Percentiles rank a stretch among this genome's conserved stretches.
phyloP scores from a whole-genome alignment of 306 rosid species.

The Rosa lucieae region DNA sequence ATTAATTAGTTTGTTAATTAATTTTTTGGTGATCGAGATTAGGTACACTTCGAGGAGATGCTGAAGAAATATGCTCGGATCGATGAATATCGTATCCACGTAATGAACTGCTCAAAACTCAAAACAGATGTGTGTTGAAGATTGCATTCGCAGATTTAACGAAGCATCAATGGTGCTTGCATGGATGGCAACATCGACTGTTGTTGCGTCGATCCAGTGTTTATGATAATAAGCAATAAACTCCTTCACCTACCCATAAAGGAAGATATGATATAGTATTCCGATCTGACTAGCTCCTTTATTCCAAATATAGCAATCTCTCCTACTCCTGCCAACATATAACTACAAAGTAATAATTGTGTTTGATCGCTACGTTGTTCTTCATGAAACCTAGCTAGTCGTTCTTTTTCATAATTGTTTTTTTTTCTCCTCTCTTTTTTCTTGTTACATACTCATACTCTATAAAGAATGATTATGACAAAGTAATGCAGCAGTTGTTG shows the following conservation, averaged over 20 bases:
- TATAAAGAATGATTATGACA: too few relatives aligned
- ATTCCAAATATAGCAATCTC: neutral
- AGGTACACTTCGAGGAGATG: neutral
- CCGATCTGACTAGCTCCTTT: neutral
- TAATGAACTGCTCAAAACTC: neutral
- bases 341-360: neutral
- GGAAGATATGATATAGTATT: neutral
- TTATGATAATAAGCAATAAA: neutral
- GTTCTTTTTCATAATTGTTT: too few relatives aligned
- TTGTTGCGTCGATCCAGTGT: neutral
- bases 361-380: neutral
- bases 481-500: too few relatives aligned
- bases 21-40: too few relatives aligned
- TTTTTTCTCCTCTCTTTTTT: too few relatives aligned
- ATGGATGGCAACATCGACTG: conserved; percentile 1
- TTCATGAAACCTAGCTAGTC: neutral
- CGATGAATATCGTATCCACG: too few relatives aligned
- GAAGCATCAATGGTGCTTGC: neutral
- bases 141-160: neutral
- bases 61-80: neutral
- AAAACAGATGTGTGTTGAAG: neutral
- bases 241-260: neutral
- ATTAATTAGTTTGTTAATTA: too few relatives aligned
- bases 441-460: neutral
- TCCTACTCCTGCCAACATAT: neutral